These are phyloP conservation scores for Amoebophrya sp. DNA, from an alignment of 169 alveolate species.

Conservation along the genomic window DNA sequence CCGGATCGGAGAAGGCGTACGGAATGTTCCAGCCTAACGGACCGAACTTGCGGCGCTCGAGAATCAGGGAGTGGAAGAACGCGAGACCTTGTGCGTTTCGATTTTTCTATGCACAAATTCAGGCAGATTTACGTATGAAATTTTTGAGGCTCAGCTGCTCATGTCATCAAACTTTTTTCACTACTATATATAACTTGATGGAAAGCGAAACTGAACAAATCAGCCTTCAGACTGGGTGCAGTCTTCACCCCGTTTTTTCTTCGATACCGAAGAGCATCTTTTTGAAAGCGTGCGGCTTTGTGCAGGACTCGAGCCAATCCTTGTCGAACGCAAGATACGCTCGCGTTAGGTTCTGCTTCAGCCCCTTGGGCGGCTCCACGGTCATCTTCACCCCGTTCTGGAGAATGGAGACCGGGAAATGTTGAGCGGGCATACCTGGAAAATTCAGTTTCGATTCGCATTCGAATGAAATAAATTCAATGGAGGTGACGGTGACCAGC, in stretches of 20 bases:
- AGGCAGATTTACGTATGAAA: too few relatives aligned
- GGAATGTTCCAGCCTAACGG: slow-evolving; percentile 90
- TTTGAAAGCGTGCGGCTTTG: slow-evolving; percentile 71
- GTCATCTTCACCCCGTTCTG: slow-evolving; percentile 76
- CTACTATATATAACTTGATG: too few relatives aligned
- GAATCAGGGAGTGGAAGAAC: slow-evolving; percentile 78
- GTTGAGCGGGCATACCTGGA: slow-evolving; percentile 45
- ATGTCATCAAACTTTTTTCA: too few relatives aligned
- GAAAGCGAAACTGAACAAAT: too few relatives aligned
- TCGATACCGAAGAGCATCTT: slow-evolving; percentile 52
- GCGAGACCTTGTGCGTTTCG: slow-evolving; percentile 49
- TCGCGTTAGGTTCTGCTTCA: slow-evolving; percentile 64
- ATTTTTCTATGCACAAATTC: slow-evolving; percentile 19
- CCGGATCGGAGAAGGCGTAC: slow-evolving; percentile 79
- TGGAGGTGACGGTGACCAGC: slow-evolving; percentile 39
- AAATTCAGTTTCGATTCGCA: too few relatives aligned
- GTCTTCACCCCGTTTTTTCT: too few relatives aligned
- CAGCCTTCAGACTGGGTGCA: too few relatives aligned
- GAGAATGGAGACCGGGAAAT: slow-evolving; percentile 46
- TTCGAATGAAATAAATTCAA: neutral
- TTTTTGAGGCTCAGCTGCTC: too few relatives aligned
- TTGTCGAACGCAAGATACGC: slow-evolving; percentile 47
- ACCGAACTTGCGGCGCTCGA: slow-evolving; percentile 84
- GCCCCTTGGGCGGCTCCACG: slow-evolving; percentile 82
- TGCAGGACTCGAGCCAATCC: slow-evolving; percentile 70